phyloP scores from a whole-genome alignment of 495 filamentous ascomycete species.

The Talaromyces proteolyticus region DNA sequence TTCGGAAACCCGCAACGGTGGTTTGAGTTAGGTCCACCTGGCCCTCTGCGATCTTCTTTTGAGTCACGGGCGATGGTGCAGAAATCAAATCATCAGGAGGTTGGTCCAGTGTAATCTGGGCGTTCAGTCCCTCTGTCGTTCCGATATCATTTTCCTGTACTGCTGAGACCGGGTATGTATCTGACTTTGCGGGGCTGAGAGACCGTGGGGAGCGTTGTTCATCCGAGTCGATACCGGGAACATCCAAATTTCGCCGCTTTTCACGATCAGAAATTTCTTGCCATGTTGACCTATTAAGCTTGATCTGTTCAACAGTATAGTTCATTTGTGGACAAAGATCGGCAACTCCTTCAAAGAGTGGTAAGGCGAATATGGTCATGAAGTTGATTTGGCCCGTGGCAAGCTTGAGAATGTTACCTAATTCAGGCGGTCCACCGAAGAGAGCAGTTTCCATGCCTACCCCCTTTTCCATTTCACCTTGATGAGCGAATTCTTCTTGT shows the following conservation, averaged over 20 bases:
- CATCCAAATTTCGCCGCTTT: conserved; percentile 13
- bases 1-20: conserved; percentile 1
- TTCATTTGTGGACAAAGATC: conserved; percentile 77
- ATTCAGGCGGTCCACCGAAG: conserved; percentile 74
- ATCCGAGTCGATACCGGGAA: background rate
- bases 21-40: conserved; percentile 1
- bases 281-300: conserved; percentile 68
- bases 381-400: conserved; percentile 85
- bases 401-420: conserved; percentile 76
- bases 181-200: conserved; percentile 1
- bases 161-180: background rate
- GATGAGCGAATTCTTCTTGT: conserved; percentile 88
- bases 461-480: conserved; percentile 86
- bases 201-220: conserved; percentile 3
- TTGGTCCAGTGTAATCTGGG: conserved; percentile 4
- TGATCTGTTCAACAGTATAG: conserved; percentile 76
- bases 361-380: conserved; percentile 91
- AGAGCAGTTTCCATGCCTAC: conserved; percentile 81
- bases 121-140: background rate
- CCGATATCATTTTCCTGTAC: conserved; percentile 1
- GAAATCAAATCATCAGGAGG: background rate
- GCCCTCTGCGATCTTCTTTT: background rate
- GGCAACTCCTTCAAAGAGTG: conserved; percentile 79
- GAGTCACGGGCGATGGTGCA: background rate
- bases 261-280: conserved; percentile 56